Base-by-base conservation (phyloP, 768 basidiomycete species). In the Auriscalpium vulgare region DNA sequence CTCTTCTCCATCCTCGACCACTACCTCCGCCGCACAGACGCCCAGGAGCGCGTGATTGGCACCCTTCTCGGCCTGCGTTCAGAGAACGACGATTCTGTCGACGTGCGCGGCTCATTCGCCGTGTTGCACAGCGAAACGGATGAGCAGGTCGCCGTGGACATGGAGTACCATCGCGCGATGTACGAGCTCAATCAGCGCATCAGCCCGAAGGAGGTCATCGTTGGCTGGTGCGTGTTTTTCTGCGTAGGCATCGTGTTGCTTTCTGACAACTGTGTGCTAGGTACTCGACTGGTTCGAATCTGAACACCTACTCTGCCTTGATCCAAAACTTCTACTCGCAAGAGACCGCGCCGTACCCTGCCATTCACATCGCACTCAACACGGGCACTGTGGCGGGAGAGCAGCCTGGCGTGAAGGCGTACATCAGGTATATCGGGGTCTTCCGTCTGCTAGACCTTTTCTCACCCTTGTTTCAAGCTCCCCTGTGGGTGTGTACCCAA, bases 311-410 rank as follows among this genome's bases (percentile, higher is more conserved):
- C 74, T 95, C 95, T 29, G 93, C 95, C 10, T 81, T 98, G 62
- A 95, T 98, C 67, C 95, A 97, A 78, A 93, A 95, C 72, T 97
- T 97, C 75, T 98, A 97, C 72, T 84, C 90, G 43, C 85, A 90
- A 78, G 93, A 97, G 71, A 92, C 91, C 6, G 77, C 83, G 0
- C 90, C 93, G 3, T 83, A 88, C 68, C 91, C 86, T 36, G 93
- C 95, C 3, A 82, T 98, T 49, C 94, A 97, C 69, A 77, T 98
- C 54, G 86, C 93, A 5, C 75, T 98, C 38, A 91, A 95, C 71
- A 95, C 94, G 9, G 88, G 90, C 17, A 76, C 84, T 4, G 84
- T 85, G 59, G 78, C 72, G 50, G 78, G 78, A 10, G 69, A 75
- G 51, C 68, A 77, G 49, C 81, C 93, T 7, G 87, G 91, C 46